Evolutionary conservation across 345 rosid genomes (phyloP), one percentile per base, ranked within the genome.

Genomic region (Eucalyptus pauciflora): DNA sequence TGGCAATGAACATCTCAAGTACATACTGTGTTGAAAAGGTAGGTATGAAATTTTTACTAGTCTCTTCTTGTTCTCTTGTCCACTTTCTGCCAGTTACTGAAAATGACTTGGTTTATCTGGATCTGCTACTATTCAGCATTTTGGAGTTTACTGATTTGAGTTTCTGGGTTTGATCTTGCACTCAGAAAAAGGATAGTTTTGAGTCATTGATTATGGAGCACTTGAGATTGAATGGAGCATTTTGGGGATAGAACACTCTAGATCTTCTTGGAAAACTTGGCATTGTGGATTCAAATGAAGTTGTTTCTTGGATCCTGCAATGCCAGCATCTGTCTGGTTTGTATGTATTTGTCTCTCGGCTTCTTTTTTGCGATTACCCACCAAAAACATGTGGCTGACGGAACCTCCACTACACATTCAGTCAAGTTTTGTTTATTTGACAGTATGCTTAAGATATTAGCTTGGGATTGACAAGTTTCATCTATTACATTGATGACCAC

Each of bases 141-240:
- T 52, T 3, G 56, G 51, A 12, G 51, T 50, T 50, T 52, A 17
- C 9, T 1, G 56, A 52, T 52, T 52, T 52, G 56, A 52, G 56
- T 52, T 52, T 52, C 3, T 50, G 54, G 54, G 54, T 15, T 51
- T 16, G 52, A 51, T 51, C 54, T 6, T 51, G 20, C 54, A 51
- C 3, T 16, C 8, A 94, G 98, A 95, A 88, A 85, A 95, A 96
- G 87, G 98, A 95, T 85, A 93, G 94, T 91, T 94, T 95, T 89
- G 97, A 96, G 92, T 95, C 96, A 46, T 95, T 95, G 79, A 95
- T 95, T 89, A 94, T 94, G 99, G 98, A 96, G 86, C 98, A 95
- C 94, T 93, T 97, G 33, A 92, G 98, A 93, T 89, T 96, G 94
- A 96, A 94, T 88, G 99, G 98, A 76, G 99, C 94, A 7, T 95